Evolutionary conservation across 306 rosid species (phyloP), one percentile per base, ranked within the genome.

Genomic region (Corylus americana): DNA sequence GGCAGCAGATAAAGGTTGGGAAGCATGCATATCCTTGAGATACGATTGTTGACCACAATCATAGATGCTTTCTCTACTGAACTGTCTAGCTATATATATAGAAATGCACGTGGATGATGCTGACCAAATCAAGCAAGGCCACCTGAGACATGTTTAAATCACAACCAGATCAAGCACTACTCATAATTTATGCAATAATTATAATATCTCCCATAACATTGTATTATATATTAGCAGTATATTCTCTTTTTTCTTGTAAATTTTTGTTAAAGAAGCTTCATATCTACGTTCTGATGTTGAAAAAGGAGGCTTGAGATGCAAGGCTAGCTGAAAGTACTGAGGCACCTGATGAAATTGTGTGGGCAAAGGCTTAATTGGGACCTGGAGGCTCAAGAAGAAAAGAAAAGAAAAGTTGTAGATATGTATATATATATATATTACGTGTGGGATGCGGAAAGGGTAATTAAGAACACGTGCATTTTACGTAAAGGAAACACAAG

Each of bases 401-500:
- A 62, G 59, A 39, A 74, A 58, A 3, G 16, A 62, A 51, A 42
- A 73, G 54, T 31, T 31, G 35, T 31, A 31, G 35, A 31, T 31
- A 31, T 31, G 2, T 3, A 31, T 31, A 31, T 31, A 31, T 31
- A 31, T 31, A 29, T 2, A 42, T 22, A 54, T 3, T 50, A 58
- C 58, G 68, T 53, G 35, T 48, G 16, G 49, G 66, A 27, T 74
- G 70, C 72, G 67, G 69, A 81, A 79, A 73, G 79, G 77, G 58
- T 55, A 47, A 39, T 75, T 4, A 7, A 31, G 35, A 31, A 89
- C 89, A 81, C 79, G 86, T 87, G 84, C 84, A 77, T 79, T 80
- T 82, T 72, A 88, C 91, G 94, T 82, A 80, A 89, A 81, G 85
- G 75, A 37, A 78, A 44, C 73, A 63, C 22, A 48, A 55, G 66